Conservation (phyloP, 371 early-diverging fungal species). For the Lichtheimia ornata region DNA sequence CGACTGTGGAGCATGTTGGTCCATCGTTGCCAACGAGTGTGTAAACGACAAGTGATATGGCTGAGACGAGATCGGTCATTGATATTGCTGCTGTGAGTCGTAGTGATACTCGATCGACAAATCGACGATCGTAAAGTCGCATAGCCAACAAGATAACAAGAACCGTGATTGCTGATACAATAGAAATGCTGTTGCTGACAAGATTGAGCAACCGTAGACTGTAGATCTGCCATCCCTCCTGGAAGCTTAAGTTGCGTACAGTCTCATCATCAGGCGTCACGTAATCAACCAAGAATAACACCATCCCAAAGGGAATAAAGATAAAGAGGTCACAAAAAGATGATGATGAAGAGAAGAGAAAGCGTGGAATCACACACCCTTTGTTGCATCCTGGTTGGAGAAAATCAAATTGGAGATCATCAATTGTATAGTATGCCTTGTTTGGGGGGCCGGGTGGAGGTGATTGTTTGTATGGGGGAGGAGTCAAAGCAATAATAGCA, state of each 20-base stretch:
- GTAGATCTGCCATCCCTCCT: constrained; percentile 14
- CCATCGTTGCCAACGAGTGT: constrained; percentile 1
- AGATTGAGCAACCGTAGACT: constrained; percentile 18
- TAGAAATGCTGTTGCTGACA: constrained; percentile 15
- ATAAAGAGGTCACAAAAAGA: background rate
- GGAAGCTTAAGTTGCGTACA: background rate
- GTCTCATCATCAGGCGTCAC: background rate
- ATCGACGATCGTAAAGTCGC: constrained; percentile 21
- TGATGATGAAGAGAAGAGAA: background rate
- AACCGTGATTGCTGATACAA: constrained; percentile 18
- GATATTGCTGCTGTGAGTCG: constrained; percentile 25
- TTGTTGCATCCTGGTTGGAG: background rate
- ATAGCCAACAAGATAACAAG: constrained; percentile 19
- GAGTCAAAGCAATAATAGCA: no score
- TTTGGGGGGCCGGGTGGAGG: no score
- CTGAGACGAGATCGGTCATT: constrained; percentile 21
- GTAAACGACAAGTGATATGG: constrained; percentile 16
- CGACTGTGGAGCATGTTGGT: constrained; percentile 10
- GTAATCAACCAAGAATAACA: background rate
- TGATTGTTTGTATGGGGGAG: no score
- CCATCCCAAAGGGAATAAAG: background rate
- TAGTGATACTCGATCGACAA: constrained; percentile 27
- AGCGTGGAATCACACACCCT: background rate
- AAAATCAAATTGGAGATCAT: no score
- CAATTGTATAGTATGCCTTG: no score